These are phyloP conservation scores for Alnus glutinosa DNA, from an alignment of 306 rosid genomes.

Conservation along the genomic window DNA sequence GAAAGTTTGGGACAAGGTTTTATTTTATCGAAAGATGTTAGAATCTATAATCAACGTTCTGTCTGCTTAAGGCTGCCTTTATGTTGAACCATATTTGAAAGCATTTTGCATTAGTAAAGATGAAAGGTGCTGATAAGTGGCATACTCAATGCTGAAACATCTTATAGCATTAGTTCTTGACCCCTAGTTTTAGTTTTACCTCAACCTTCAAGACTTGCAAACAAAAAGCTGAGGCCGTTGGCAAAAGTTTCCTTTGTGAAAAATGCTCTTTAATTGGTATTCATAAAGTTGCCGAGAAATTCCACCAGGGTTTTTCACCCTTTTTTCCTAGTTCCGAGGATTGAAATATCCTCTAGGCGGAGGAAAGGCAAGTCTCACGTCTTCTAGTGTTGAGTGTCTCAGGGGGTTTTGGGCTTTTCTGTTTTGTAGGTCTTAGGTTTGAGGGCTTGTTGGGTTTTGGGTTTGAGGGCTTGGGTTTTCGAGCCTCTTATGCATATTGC, in stretches of 20 bases:
- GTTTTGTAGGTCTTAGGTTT: too few species aligned
- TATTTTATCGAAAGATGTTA: conserved; percentile 3
- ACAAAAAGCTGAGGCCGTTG: not conserved
- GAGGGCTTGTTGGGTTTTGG: too few species aligned
- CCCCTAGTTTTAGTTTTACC: not conserved
- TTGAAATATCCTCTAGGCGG: not conserved
- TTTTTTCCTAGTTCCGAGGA: not conserved
- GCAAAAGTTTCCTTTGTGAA: not conserved
- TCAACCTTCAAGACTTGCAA: conserved; percentile 13
- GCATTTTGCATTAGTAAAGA: not conserved
- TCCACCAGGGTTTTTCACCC: conserved; percentile 1
- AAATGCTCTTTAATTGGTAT: not conserved
- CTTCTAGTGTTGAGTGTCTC: too few species aligned
- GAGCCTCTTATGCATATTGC: too few species aligned
- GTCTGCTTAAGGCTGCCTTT: not conserved
- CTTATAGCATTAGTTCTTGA: not conserved
- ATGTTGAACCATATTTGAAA: not conserved
- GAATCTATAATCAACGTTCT: conserved; percentile 10
- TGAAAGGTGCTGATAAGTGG: conserved; percentile 5
- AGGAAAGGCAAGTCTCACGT: too few species aligned
- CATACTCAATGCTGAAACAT: conserved; percentile 6
- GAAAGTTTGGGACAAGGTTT: not conserved
- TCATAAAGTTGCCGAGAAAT: not conserved
- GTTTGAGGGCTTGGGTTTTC: too few species aligned
- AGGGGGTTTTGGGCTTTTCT: too few species aligned